phyloP scores from a whole-genome alignment of 768 basidiomycete species.

The Tulasnella sp. region DNA sequence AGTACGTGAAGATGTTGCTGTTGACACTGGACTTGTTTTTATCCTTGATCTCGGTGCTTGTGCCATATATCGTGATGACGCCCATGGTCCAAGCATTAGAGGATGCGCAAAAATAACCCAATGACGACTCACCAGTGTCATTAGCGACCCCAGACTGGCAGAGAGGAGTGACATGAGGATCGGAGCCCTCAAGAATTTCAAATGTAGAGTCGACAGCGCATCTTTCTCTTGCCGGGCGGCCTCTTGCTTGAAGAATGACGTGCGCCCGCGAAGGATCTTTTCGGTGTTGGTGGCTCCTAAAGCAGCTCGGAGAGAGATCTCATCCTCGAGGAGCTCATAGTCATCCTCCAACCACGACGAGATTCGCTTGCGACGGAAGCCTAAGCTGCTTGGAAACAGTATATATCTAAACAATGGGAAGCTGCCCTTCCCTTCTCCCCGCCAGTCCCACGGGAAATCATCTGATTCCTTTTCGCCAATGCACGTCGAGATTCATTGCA shows the following conservation, averaged over 20 bases:
- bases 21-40: conserved; percentile 96
- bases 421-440: conserved; percentile 57
- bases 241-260: conserved; percentile 81
- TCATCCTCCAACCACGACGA: conserved; percentile 90
- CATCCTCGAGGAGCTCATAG: conserved; percentile 70
- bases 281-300: conserved; percentile 41
- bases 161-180: conserved; percentile 74
- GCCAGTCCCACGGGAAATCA: conserved; percentile 75
- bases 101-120: conserved; percentile 5
- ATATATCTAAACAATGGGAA: conserved; percentile 70
- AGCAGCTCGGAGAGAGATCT: conserved; percentile 51
- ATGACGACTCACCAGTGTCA: conserved; percentile 50
- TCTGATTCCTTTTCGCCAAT: no score
- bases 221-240: conserved; percentile 88
- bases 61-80: conserved; percentile 81
- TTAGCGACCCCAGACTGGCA: conserved; percentile 95
- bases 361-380: conserved; percentile 92
- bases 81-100: conserved; percentile 23
- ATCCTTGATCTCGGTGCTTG: conserved; percentile 84
- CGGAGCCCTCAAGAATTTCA: conserved; percentile 86
- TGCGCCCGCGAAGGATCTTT: conserved; percentile 62
- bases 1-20: conserved; percentile 85
- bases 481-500: no score
- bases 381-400: conserved; percentile 86
- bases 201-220: conserved; percentile 82